Evolutionary conservation across 345 rosid species (phyloP).

Genomic region (Barbarea vulgaris): DNA sequence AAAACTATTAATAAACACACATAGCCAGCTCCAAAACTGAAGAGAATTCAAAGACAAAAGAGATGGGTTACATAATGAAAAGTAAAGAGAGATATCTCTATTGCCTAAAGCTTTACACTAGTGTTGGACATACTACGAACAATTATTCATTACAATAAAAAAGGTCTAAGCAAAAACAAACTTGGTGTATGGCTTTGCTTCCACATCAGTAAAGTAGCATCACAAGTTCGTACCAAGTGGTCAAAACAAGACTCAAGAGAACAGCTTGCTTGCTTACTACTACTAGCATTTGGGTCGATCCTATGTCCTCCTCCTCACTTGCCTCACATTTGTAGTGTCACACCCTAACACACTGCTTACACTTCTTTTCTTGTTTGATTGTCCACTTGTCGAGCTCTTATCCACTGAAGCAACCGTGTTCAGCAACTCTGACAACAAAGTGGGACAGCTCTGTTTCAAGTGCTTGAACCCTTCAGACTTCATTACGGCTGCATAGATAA

Average conservation of each 20-base stretch:
- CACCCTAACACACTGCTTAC: slow-evolving; percentile 72
- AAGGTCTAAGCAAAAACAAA: slow-evolving; percentile 9
- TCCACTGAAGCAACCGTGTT: slow-evolving; percentile 70
- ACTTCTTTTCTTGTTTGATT: slow-evolving; percentile 75
- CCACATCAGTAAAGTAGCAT: slow-evolving; percentile 24
- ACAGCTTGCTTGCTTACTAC: slow-evolving; percentile 12
- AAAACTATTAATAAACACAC: not conserved
- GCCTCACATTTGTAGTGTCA: slow-evolving; percentile 67
- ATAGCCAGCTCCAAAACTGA: slow-evolving; percentile 16
- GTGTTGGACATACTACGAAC: slow-evolving; percentile 13
- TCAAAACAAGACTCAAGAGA: not conserved
- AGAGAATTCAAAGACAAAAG: slow-evolving; percentile 18
- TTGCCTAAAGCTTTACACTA: slow-evolving; percentile 38
- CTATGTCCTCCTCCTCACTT: slow-evolving; percentile 63
- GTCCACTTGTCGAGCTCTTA: slow-evolving; percentile 57
- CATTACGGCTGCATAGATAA: slow-evolving; percentile 72
- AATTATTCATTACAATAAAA: slow-evolving; percentile 16
- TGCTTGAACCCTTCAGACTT: slow-evolving; percentile 91
- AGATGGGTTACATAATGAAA: not conserved
- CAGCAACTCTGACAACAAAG: slow-evolving; percentile 77
- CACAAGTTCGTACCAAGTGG: slow-evolving; percentile 1
- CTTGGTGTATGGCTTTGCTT: slow-evolving; percentile 27
- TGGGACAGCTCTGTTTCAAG: slow-evolving; percentile 84
- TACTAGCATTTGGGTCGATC: slow-evolving; percentile 5
- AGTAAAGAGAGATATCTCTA: slow-evolving; percentile 14